phyloP scores from a whole-genome alignment of 2,329 filamentous ascomycete species.

The Curvularia sp. region DNA sequence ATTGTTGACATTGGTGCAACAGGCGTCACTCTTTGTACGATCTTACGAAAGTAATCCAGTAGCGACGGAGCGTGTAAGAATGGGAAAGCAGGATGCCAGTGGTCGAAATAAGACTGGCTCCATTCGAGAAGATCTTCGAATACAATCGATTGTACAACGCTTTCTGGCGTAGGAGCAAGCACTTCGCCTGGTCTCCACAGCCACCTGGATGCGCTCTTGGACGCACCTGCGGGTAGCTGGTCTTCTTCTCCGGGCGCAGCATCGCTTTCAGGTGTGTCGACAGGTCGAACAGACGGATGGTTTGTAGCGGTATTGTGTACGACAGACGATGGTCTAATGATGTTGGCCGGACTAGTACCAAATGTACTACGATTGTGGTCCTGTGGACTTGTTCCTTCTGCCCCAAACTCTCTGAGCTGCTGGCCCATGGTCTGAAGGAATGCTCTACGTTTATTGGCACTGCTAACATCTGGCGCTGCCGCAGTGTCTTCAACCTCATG shows the following conservation, averaged over 20 bases:
- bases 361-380: constrained; percentile 28
- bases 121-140: constrained; percentile 36
- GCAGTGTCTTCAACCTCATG: constrained; percentile 14
- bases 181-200: constrained; percentile 29
- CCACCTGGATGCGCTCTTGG: constrained; percentile 32
- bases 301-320: constrained; percentile 8
- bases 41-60: constrained; percentile 26
- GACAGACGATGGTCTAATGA: constrained; percentile 17
- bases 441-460: constrained; percentile 28
- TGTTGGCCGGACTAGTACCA: constrained; percentile 23
- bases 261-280: constrained; percentile 29
- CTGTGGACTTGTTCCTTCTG: constrained; percentile 31
- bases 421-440: constrained; percentile 38
- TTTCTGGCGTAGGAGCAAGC: constrained; percentile 4
- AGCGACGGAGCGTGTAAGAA: constrained; percentile 34
- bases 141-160: constrained; percentile 5
- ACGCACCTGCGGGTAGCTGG: constrained; percentile 26
- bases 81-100: constrained; percentile 38
- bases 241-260: constrained; percentile 32
- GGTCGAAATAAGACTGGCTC: constrained; percentile 39
- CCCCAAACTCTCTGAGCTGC: constrained; percentile 35
- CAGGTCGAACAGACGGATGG: constrained; percentile 5
- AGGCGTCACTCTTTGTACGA: constrained; percentile 9
- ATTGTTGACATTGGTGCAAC: constrained; percentile 6
- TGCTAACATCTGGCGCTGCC: constrained; percentile 8